phyloP scores from a whole-genome alignment of 78 protist species.

The Diacronema lutheri region DNA sequence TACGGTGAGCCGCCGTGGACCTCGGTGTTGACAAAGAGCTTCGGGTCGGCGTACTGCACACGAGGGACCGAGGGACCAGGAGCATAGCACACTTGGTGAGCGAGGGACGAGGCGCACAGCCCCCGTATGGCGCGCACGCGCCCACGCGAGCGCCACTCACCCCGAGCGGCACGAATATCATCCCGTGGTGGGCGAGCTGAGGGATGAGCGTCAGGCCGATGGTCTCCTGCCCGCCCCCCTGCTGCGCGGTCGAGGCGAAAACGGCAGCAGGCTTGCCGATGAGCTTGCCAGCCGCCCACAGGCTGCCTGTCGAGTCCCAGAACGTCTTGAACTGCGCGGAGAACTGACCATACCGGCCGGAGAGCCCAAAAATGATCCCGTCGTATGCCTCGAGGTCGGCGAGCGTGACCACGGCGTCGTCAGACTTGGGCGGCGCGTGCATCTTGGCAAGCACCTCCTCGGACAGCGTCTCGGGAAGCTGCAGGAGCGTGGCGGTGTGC shows the following conservation, averaged over 20 bases:
- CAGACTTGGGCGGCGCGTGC: slow-evolving; percentile 35
- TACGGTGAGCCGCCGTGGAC: slow-evolving; percentile 52
- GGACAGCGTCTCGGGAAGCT: slow-evolving; percentile 66
- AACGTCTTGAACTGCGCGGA: slow-evolving; percentile 58
- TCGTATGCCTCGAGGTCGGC: slow-evolving; percentile 40
- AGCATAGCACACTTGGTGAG: neutral
- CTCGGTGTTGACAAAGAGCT: neutral
- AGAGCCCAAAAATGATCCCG: slow-evolving; percentile 47
- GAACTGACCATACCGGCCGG: slow-evolving; percentile 59
- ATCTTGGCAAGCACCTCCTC: slow-evolving; percentile 56
- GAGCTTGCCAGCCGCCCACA: slow-evolving; percentile 32
- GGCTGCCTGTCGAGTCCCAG: slow-evolving; percentile 38
- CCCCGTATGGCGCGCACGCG: too few relatives aligned
- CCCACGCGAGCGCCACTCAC: too few relatives aligned
- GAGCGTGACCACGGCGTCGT: slow-evolving; percentile 17
- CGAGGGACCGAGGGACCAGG: neutral
- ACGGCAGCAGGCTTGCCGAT: slow-evolving; percentile 58
- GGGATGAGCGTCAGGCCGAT: slow-evolving; percentile 31
- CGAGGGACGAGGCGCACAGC: too few relatives aligned
- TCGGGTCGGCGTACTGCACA: neutral
- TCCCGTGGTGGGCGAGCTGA: slow-evolving; percentile 46
- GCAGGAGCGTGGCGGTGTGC: slow-evolving; percentile 20
- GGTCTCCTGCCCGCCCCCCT: slow-evolving; percentile 61
- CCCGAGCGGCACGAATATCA: neutral
- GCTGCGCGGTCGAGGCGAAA: slow-evolving; percentile 46